A percentile compares a stretch with the other conserved stretches of the same genome.
These are phyloP conservation scores for Debaryomycetaceae sp. DNA, from an alignment of 1,139 yeast species.

Conservation along the genomic window DNA sequence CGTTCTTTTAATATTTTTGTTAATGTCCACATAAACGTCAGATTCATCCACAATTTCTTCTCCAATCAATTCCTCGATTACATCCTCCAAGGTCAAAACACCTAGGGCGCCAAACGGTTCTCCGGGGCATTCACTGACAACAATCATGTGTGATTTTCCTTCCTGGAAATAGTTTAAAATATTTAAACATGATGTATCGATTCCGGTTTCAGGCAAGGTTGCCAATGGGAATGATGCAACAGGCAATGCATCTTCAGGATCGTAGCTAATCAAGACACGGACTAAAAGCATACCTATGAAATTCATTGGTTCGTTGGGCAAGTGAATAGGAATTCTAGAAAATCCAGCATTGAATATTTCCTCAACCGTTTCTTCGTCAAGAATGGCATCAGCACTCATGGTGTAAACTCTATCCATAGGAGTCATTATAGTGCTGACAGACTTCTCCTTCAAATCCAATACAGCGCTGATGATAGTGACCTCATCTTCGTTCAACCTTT, in stretches of 20 bases:
- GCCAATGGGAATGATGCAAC: slow-evolving; percentile 94
- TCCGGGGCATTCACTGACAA: slow-evolving; percentile 86
- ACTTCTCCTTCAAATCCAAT: slow-evolving; percentile 86
- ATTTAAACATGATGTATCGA: slow-evolving; percentile 88
- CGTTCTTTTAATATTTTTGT: slow-evolving; percentile 76
- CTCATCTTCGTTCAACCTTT: slow-evolving; percentile 88
- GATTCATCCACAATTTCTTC: slow-evolving; percentile 97
- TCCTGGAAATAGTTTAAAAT: slow-evolving; percentile 95
- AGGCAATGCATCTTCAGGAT: slow-evolving; percentile 93
- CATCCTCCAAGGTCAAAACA: slow-evolving; percentile 91
- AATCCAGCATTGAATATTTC: slow-evolving; percentile 92
- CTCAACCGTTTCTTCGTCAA: slow-evolving; percentile 83
- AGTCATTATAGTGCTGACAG: slow-evolving; percentile 86
- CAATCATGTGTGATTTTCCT: slow-evolving; percentile 96
- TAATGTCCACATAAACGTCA: slow-evolving; percentile 92
- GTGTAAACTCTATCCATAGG: slow-evolving; percentile 90
- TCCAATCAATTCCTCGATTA: slow-evolving; percentile 94
- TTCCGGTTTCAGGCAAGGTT: slow-evolving; percentile 90
- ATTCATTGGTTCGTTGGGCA: slow-evolving; percentile 85
- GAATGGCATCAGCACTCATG: slow-evolving; percentile 76
- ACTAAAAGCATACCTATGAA: slow-evolving; percentile 95
- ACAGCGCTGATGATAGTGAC: slow-evolving; percentile 95
- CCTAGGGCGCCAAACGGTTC: slow-evolving; percentile 86
- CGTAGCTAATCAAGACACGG: slow-evolving; percentile 88
- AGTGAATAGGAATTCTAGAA: slow-evolving; percentile 91